phyloP scores from a whole-genome alignment of 495 filamentous ascomycete genomes.

The Penicillium nucicola region DNA sequence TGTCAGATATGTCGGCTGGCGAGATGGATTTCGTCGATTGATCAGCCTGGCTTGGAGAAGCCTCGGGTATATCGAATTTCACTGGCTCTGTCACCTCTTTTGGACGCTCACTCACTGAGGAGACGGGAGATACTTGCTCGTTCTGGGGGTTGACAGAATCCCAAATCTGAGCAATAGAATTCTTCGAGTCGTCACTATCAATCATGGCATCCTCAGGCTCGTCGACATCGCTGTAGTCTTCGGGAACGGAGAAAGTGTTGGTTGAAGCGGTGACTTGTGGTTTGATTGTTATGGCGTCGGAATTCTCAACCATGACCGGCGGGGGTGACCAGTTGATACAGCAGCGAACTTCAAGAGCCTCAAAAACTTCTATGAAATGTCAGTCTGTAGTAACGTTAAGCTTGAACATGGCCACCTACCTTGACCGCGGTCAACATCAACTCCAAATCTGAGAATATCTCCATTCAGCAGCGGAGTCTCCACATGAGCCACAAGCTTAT shows the following conservation, averaged over 20 bases:
- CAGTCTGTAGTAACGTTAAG: constrained; percentile 1
- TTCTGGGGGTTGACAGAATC: background rate
- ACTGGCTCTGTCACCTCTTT: background rate
- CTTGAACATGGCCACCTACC: constrained; percentile 25
- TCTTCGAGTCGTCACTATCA: background rate
- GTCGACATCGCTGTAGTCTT: constrained; percentile 14
- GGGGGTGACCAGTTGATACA: constrained; percentile 27
- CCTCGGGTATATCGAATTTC: background rate
- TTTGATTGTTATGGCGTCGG: background rate
- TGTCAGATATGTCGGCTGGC: too few relatives aligned
- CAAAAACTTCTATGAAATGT: constrained; percentile 33
- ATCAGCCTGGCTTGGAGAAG: too few relatives aligned
- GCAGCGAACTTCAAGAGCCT: constrained; percentile 36
- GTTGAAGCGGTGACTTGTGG: constrained; percentile 14
- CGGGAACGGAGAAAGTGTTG: constrained; percentile 46
- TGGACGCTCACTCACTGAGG: background rate
- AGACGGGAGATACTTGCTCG: background rate
- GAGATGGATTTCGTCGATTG: too few relatives aligned
- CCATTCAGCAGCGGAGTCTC: constrained; percentile 35
- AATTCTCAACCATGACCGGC: background rate
- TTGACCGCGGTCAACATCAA: constrained; percentile 49
- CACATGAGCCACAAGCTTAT: constrained; percentile 34
- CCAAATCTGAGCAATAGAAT: background rate
- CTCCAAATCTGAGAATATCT: constrained; percentile 53
- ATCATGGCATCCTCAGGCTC: background rate